Conservation (phyloP, 768 basidiomycete genomes). For the Serendipita sp. region DNA sequence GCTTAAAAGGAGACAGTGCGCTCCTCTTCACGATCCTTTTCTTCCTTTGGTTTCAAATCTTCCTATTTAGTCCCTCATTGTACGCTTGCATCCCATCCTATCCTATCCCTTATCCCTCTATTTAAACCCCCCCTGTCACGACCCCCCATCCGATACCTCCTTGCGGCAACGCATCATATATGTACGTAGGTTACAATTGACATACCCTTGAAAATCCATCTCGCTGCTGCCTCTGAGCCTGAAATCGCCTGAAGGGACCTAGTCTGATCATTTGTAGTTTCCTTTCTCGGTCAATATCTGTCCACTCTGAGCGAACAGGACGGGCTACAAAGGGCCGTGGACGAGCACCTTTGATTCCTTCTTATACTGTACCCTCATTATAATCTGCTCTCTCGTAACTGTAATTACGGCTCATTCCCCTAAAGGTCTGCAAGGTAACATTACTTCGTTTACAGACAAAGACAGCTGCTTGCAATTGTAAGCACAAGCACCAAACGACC, state of each 20-base stretch:
- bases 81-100: neutral
- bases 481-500: too few species aligned
- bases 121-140: neutral
- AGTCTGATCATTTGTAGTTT: too few species aligned
- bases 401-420: too few species aligned
- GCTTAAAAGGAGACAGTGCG: neutral
- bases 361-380: neutral
- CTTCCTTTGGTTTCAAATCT: neutral
- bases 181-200: neutral
- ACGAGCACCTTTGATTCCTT: neutral
- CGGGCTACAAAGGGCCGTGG: too few species aligned
- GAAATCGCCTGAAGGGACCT: too few species aligned
- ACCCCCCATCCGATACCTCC: neutral
- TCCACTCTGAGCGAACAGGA: too few species aligned
- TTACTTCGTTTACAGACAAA: neutral
- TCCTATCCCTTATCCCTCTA: neutral
- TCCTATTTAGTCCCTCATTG: neutral
- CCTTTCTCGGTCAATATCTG: too few species aligned
- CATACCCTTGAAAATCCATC: too few species aligned
- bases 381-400: too few species aligned
- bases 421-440: too few species aligned
- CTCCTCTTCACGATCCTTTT: neutral
- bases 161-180: neutral
- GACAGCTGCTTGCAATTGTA: neutral
- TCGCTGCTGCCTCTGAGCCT: neutral